Conservation (phyloP, 345 rosid species). For the Iberis pinnata region DNA sequence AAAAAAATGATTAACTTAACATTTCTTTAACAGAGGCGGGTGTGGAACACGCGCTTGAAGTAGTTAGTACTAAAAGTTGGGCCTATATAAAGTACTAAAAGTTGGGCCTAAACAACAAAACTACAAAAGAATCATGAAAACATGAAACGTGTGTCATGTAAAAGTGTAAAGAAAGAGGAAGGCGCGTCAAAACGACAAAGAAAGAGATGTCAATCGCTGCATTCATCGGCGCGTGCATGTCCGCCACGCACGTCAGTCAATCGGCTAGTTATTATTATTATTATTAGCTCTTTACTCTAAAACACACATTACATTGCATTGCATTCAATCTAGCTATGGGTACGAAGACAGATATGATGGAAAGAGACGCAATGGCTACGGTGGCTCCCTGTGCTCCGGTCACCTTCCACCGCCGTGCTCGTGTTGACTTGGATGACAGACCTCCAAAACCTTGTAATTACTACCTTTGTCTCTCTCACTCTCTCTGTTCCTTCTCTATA, state of each 20-base stretch:
- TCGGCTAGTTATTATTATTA: constrained; percentile 1
- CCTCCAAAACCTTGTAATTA: constrained; percentile 28
- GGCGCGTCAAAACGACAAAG: constrained; percentile 1
- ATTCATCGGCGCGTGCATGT: constrained; percentile 25
- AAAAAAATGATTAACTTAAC: too few species aligned
- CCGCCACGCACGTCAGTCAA: constrained; percentile 32
- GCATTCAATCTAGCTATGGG: constrained; percentile 4
- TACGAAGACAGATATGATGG: constrained; percentile 27
- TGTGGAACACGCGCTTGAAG: not conserved
- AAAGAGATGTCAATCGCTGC: constrained; percentile 23
- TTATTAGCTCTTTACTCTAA: constrained; percentile 8
- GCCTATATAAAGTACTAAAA: not conserved
- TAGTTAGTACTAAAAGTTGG: too few species aligned
- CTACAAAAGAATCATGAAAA: constrained; percentile 3
- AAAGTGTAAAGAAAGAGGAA: constrained; percentile 20
- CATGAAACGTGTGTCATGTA: constrained; percentile 22
- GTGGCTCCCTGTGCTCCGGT: constrained; percentile 73
- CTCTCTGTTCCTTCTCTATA: too few species aligned
- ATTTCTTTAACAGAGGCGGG: not conserved
- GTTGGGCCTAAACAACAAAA: not conserved
- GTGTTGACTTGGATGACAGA: constrained; percentile 55
- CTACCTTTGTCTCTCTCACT: too few species aligned
- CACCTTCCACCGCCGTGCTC: constrained; percentile 55
- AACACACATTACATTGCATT: constrained; percentile 1
- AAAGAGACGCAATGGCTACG: constrained; percentile 51